These are phyloP conservation scores for Colletotrichum sp. DNA, from an alignment of 2,329 filamentous ascomycete species.

Conservation along the genomic window DNA sequence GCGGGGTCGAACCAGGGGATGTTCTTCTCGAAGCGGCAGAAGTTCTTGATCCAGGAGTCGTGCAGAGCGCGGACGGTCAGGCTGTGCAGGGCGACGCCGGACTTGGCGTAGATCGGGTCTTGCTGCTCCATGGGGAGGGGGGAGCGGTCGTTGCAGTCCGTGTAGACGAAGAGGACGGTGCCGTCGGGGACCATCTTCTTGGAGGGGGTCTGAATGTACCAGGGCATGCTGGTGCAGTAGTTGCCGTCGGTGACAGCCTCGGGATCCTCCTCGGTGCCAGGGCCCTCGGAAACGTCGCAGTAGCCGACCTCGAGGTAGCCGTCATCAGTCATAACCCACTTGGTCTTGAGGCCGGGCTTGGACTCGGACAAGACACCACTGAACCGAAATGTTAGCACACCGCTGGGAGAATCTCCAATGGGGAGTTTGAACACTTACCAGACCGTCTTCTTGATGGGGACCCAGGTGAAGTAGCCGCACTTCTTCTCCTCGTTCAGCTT, in stretches of 20 bases:
- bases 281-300: background rate
- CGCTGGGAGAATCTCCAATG: background rate
- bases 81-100: slow-evolving; percentile 17
- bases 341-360: background rate
- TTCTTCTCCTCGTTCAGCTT: background rate
- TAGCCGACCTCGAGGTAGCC: background rate
- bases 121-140: slow-evolving; percentile 21
- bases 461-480: slow-evolving; percentile 25
- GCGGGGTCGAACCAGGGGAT: background rate
- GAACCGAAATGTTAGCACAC: background rate
- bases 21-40: background rate
- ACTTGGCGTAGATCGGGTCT: slow-evolving; percentile 18
- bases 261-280: background rate
- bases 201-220: background rate
- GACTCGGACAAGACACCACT: slow-evolving; percentile 11
- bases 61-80: background rate
- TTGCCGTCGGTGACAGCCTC: background rate
- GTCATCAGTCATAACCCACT: background rate
- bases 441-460: slow-evolving; percentile 17
- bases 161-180: slow-evolving; percentile 22
- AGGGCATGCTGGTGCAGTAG: slow-evolving; percentile 3
- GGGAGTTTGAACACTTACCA: background rate
- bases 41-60: slow-evolving; percentile 22
- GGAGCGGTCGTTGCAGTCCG: slow-evolving; percentile 21
- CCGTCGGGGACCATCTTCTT: slow-evolving; percentile 10